phyloP scores from a whole-genome alignment of 768 basidiomycete genomes.

The Boletus pseudo-olivaceus region DNA sequence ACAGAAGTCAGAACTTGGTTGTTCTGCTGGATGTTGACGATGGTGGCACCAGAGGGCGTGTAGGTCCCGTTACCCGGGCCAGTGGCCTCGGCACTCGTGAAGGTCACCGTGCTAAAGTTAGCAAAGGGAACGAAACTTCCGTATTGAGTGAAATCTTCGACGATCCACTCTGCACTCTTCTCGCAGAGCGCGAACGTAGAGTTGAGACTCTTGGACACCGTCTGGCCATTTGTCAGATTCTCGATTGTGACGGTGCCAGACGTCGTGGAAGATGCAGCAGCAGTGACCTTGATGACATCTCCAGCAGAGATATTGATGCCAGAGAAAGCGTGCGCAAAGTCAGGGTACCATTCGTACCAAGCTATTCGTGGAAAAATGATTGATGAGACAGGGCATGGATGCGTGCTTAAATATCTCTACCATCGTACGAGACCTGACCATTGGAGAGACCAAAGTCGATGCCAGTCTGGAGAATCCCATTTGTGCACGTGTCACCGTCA shows the following conservation, averaged over 20 bases:
- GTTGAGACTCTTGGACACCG: background rate
- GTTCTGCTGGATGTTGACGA: slow-evolving; percentile 3
- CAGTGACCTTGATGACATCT: slow-evolving; percentile 1
- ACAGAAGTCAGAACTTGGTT: background rate
- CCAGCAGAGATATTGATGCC: background rate
- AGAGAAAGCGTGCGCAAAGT: background rate
- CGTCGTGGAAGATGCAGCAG: background rate
- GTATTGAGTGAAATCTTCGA: background rate
- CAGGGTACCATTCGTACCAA: slow-evolving; percentile 9
- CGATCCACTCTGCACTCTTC: slow-evolving; percentile 6
- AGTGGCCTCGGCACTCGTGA: slow-evolving; percentile 1
- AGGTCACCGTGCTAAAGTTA: slow-evolving; percentile 6
- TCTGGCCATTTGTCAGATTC: slow-evolving; percentile 4
- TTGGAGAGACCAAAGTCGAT: background rate
- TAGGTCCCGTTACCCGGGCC: background rate
- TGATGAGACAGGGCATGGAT: background rate
- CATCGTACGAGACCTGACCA: background rate
- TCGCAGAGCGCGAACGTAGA: slow-evolving; percentile 3
- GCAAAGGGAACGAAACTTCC: background rate
- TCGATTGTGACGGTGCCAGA: slow-evolving; percentile 4
- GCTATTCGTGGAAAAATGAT: background rate
- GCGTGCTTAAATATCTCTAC: background rate
- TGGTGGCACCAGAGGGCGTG: background rate
- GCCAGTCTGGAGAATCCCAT: background rate
- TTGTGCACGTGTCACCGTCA: background rate